Base-by-base conservation (phyloP, 148 eudicot genomes). In the Agrostemma githago region DNA sequence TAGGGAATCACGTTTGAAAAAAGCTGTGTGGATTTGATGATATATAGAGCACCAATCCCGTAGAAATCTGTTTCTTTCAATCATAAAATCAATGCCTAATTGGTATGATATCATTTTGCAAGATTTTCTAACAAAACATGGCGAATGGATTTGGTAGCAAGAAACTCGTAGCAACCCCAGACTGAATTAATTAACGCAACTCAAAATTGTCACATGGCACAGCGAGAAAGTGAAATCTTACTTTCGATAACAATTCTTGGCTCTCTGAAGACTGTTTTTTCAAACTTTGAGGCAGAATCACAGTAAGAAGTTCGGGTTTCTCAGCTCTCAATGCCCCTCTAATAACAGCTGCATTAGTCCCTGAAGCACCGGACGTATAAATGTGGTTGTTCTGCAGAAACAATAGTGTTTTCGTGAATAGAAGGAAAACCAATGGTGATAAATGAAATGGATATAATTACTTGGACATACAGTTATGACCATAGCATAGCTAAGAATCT, bases 281-380 rank as follows among this genome's bases (percentile, higher is more conserved):
- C 80, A 92, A 82, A 85, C 97, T 92, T 79, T 95, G 99, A 62
- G 99, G 99, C 83, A 95, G 86, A 73, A 95, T 95, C 44, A 95
- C 97, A 70, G 99, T 95, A 21, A 95, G 92, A 62, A 90, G 79
- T 78, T 95, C 97, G 42, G 94, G 99, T 80, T 76, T 84, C 83
- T 95, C 99, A 70, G 99, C 99, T 83, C 99, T 88, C 78, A 95
- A 82, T 69, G 99, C 99, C 81, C 99, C 99, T 86, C 99, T 87
- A 12, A 95, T 95, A 39, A 95, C 99, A 78, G 99, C 99, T 77
- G 99, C 89, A 83, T 95, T 95, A 73, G 99, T 95, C 59, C 99
- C 99, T 43, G 99, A 87, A 78, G 99, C 96, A 74, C 97, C 97
- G 64, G 97, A 92, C 39, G 97, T 90, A 82, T 87, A 95, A 58